Evolutionary conservation across 306 rosid genomes (phyloP), one percentile per base, ranked within the genome.

Genomic region (Leucaena leucocephala): DNA sequence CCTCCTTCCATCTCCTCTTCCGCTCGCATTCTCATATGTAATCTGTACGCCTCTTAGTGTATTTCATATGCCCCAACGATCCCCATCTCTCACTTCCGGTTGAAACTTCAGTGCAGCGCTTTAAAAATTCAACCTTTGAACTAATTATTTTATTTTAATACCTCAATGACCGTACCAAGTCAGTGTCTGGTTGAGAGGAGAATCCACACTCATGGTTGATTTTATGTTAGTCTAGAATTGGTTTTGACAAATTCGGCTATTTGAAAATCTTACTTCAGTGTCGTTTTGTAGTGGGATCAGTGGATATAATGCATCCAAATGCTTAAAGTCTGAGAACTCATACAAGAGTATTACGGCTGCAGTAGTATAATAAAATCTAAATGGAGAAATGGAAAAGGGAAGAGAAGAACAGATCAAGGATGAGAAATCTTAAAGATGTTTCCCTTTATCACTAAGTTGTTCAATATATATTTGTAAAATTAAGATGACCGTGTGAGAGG

Each of bases 251-350:
- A 36, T 11, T 64, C 0, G 2, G 2, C 7, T 15, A 64, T 14
- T 33, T 36, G 12, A 45, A 74, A 68, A 27, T 49, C 44, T 69
- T 17, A 13, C 39, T 80, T 42, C 10, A 40, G 57, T 79, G 88
- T 85, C 40, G 71, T 72, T 71, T 35, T 40, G 62, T 68, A 39
- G 13, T 67, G 61, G n/a, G 72, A 61, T 82, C 61, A 79, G 72
- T 79, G 80, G 77, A 50, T 72, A 72, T 52, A 45, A 72, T 79
- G 75, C 73, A 76, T 78, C 77, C 71, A 67, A 76, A 19, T 49
- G 70, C 43, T 49, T 43, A 50, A 55, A 19, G n/a, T 19, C 71
- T 15, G 69, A 62, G 27, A 27, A 13, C 67, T 17, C 8, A 40
- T 4, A 39, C 50, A 67, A 40, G 71, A n/a, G 50, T 40, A 64